phyloP scores from a whole-genome alignment of 768 basidiomycete genomes.

The Lenzites betulinus region DNA sequence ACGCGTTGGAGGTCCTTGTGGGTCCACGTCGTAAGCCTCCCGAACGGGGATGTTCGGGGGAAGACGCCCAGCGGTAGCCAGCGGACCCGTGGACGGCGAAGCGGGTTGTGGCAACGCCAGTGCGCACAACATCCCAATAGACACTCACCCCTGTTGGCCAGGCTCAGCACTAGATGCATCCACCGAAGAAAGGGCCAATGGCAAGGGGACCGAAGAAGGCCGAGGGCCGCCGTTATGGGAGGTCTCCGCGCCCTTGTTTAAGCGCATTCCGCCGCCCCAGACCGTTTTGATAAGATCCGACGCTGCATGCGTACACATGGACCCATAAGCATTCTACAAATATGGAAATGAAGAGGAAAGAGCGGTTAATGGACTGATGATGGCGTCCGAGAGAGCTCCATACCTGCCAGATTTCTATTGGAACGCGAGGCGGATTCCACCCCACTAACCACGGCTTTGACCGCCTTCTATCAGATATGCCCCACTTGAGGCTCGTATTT shows the following conservation, averaged over 20 bases:
- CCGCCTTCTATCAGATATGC: no score
- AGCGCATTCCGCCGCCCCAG: not conserved
- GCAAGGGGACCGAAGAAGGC: not conserved
- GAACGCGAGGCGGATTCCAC: no score
- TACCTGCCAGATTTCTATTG: no score
- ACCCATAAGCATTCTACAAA: not conserved
- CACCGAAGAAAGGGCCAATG: not conserved
- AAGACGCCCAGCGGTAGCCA: not conserved
- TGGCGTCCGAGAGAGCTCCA: not conserved
- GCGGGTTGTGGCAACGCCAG: not conserved
- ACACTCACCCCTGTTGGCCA: not conserved
- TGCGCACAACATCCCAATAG: no score
- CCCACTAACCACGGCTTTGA: no score
- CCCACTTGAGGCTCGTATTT: no score
- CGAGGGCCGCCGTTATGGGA: not conserved
- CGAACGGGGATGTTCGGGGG: not conserved
- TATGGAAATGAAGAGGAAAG: not conserved
- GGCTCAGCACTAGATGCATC: not conserved
- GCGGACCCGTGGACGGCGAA: not conserved
- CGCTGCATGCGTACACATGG: not conserved
- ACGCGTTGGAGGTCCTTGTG: slow-evolving; percentile 5
- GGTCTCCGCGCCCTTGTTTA: not conserved
- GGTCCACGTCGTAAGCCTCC: not conserved
- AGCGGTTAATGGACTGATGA: not conserved
- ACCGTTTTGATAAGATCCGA: not conserved